phyloP scores from a whole-genome alignment of 345 rosid genomes.

The Brassica incana region DNA sequence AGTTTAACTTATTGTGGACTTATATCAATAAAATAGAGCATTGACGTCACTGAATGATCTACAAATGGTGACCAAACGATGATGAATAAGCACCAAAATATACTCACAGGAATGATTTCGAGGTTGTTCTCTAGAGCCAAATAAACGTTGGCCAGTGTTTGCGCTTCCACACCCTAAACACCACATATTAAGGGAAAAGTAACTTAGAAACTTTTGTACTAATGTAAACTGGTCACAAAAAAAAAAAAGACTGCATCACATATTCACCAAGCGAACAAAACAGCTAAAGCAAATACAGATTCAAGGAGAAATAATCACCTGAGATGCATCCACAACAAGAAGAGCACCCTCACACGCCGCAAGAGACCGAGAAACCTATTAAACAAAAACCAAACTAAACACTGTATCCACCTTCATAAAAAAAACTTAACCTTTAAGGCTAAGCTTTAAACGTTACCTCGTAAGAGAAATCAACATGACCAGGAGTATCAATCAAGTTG shows the following conservation, averaged over 20 bases:
- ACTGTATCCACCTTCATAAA: slow-evolving; percentile 11
- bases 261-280: slow-evolving; percentile 2
- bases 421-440: not conserved
- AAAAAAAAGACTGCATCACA: slow-evolving; percentile 29
- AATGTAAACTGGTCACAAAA: too few species aligned
- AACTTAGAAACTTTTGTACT: slow-evolving; percentile 12
- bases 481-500: slow-evolving; percentile 95
- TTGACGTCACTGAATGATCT: not conserved
- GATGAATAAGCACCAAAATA: slow-evolving; percentile 12
- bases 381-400: not conserved
- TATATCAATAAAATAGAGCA: not conserved
- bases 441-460: slow-evolving; percentile 28
- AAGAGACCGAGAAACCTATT: slow-evolving; percentile 95
- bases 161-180: slow-evolving; percentile 94
- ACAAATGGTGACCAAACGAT: not conserved
- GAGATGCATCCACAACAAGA: slow-evolving; percentile 98
- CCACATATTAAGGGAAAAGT: slow-evolving; percentile 13
- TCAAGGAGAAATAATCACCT: slow-evolving; percentile 51
- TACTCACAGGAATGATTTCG: slow-evolving; percentile 78
- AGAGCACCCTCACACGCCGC: slow-evolving; percentile 99
- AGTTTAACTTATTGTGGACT: not conserved
- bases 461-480: slow-evolving; percentile 96
- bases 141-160: slow-evolving; percentile 93
- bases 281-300: slow-evolving; percentile 2
- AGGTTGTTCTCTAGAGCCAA: slow-evolving; percentile 94